Evolutionary conservation across 192 early-diverging fungal genomes (phyloP).

Genomic region (Entomortierella chlamydospora): DNA sequence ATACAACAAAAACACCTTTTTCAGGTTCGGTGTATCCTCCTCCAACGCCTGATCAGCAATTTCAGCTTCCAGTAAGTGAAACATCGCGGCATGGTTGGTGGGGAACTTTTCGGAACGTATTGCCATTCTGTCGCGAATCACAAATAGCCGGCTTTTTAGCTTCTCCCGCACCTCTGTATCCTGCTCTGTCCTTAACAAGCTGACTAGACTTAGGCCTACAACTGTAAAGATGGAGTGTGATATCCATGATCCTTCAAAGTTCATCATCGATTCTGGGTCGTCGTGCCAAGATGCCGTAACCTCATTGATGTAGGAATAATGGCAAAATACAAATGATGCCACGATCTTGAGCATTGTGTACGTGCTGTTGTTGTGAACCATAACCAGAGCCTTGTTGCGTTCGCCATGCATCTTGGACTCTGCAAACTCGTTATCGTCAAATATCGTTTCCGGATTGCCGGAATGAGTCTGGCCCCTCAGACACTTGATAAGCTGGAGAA

Average conservation of each 20-base stretch:
- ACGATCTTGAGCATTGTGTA: constrained; percentile 46
- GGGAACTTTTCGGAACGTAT: constrained; percentile 20
- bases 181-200: constrained; percentile 25
- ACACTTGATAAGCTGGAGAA: constrained; percentile 45
- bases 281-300: constrained; percentile 36
- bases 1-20: constrained; percentile 23
- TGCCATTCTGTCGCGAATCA: constrained; percentile 38
- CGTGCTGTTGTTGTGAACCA: constrained; percentile 46
- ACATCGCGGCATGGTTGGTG: constrained; percentile 52
- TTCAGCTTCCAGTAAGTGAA: constrained; percentile 41
- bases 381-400: constrained; percentile 7
- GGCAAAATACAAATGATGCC: constrained; percentile 41
- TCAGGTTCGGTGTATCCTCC: constrained; percentile 1
- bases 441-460: constrained; percentile 40
- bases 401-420: constrained; percentile 22
- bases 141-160: not conserved
- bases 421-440: constrained; percentile 40
- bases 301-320: constrained; percentile 30
- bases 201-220: constrained; percentile 29
- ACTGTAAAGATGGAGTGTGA: constrained; percentile 38
- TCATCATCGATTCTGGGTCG: constrained; percentile 49
- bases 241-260: constrained; percentile 42
- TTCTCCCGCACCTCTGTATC: constrained; percentile 3
- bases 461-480: constrained; percentile 34
- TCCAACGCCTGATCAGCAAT: constrained; percentile 38